Evolutionary conservation across 306 rosid genomes (phyloP).

Genomic region (Betula pendula): DNA sequence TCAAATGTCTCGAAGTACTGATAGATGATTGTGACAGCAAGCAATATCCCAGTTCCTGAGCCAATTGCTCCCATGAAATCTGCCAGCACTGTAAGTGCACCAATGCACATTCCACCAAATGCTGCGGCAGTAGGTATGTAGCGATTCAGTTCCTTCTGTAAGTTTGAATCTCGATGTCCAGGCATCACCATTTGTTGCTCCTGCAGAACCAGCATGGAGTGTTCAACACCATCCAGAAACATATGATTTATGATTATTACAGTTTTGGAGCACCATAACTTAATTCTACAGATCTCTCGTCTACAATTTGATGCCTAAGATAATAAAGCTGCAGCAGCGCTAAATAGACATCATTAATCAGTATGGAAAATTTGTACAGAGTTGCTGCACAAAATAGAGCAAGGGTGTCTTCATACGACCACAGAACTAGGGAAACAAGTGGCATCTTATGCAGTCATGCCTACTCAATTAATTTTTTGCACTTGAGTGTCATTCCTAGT

Average conservation of each 20-base stretch:
- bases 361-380: not conserved
- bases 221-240: not conserved
- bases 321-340: not conserved
- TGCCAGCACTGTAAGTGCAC: constrained; percentile 72
- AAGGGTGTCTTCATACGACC: not conserved
- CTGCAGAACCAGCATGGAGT: constrained; percentile 31
- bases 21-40: constrained; percentile 70
- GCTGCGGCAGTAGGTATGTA: constrained; percentile 74
- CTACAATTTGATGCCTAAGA: not conserved
- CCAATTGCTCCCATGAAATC: constrained; percentile 80
- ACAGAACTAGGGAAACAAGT: not conserved
- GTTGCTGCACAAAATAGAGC: not conserved
- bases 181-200: constrained; percentile 83
- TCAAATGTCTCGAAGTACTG: constrained; percentile 65
- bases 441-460: not conserved
- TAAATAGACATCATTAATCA: not conserved
- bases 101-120: constrained; percentile 72
- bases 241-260: not conserved
- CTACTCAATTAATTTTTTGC: not conserved
- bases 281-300: not conserved
- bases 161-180: constrained; percentile 64
- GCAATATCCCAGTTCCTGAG: constrained; percentile 64
- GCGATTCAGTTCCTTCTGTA: constrained; percentile 60
- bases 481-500: not conserved
- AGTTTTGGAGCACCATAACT: not conserved